Percentiles rank a stretch among this genome's conserved stretches.
Evolutionary conservation across 805 yeast genomes (phyloP).

Genomic region (Candida germanica): DNA sequence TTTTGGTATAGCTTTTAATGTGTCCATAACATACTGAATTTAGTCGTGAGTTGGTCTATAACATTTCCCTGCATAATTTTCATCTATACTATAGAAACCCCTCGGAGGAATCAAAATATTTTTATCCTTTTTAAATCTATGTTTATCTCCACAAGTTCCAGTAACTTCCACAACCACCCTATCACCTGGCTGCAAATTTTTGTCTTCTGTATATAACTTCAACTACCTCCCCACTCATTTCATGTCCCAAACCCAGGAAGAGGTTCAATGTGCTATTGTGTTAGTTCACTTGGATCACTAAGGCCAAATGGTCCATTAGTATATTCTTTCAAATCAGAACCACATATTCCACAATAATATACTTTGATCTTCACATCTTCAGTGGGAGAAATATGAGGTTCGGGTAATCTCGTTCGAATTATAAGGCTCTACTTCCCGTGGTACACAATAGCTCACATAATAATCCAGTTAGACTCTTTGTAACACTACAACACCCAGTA

Average conservation of each 20-base stretch:
- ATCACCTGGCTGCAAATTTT: constrained; percentile 54
- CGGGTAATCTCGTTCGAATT: constrained; percentile 22
- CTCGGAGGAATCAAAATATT: too few species aligned
- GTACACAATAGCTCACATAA: constrained; percentile 25
- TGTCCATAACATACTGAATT: too few species aligned
- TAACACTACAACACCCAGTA: too few species aligned
- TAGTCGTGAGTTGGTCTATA: too few species aligned
- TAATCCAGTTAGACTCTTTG: too few species aligned
- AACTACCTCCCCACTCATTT: constrained; percentile 59
- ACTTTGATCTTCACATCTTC: constrained; percentile 56
- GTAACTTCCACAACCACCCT: constrained; percentile 64
- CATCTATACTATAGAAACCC: too few species aligned
- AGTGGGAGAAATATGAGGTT: constrained; percentile 20
- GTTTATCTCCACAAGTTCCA: constrained; percentile 51
- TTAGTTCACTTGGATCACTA: constrained; percentile 40
- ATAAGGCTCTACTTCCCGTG: constrained; percentile 19
- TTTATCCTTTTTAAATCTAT: constrained; percentile 25
- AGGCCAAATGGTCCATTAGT: constrained; percentile 59
- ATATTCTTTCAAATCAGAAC: constrained; percentile 58
- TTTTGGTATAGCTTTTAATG: too few species aligned
- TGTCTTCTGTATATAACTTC: constrained; percentile 56
- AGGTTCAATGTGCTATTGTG: constrained; percentile 43
- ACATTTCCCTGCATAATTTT: too few species aligned
- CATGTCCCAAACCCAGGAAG: constrained; percentile 56
- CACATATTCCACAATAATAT: constrained; percentile 64